Evolutionary conservation across 2,329 filamentous ascomycete genomes (phyloP).

Genomic region (Byssothecium circinans): DNA sequence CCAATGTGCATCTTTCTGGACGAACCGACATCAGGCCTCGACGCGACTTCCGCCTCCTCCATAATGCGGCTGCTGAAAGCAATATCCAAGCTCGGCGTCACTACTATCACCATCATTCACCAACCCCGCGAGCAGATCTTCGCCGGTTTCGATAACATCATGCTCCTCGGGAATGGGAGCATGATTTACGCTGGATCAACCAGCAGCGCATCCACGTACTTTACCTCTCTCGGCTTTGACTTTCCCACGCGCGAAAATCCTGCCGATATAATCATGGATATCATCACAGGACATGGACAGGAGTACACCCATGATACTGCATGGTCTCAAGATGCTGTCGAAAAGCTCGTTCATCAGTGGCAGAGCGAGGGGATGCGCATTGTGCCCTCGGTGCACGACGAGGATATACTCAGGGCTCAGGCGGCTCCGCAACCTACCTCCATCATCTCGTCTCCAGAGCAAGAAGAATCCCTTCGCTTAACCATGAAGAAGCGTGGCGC

Average conservation of each 20-base stretch:
- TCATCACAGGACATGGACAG: constrained; percentile 60
- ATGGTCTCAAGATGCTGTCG: constrained; percentile 48
- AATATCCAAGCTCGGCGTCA: constrained; percentile 58
- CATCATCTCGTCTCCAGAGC: constrained; percentile 41
- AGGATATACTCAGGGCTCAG: too few relatives aligned
- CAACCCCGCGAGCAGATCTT: constrained; percentile 63
- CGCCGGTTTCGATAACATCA: constrained; percentile 58
- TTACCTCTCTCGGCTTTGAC: constrained; percentile 55
- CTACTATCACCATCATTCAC: constrained; percentile 62
- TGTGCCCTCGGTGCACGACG: too few relatives aligned
- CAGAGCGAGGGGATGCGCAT: constrained; percentile 12
- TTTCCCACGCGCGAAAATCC: constrained; percentile 56
- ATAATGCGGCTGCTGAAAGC: constrained; percentile 59
- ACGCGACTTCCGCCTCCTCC: constrained; percentile 61
- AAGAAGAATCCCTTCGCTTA: constrained; percentile 47
- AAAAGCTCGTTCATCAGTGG: constrained; percentile 54
- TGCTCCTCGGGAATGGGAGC: constrained; percentile 59
- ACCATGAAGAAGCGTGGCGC: constrained; percentile 51
- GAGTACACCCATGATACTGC: constrained; percentile 54
- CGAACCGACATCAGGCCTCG: constrained; percentile 79
- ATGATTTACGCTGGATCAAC: constrained; percentile 58
- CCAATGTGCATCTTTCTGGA: constrained; percentile 42
- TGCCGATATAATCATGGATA: constrained; percentile 63
- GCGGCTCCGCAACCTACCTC: too few relatives aligned
- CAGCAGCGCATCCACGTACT: constrained; percentile 50